phyloP scores from a whole-genome alignment of 768 basidiomycete species.

The Chalciporus sphaerocephalus region DNA sequence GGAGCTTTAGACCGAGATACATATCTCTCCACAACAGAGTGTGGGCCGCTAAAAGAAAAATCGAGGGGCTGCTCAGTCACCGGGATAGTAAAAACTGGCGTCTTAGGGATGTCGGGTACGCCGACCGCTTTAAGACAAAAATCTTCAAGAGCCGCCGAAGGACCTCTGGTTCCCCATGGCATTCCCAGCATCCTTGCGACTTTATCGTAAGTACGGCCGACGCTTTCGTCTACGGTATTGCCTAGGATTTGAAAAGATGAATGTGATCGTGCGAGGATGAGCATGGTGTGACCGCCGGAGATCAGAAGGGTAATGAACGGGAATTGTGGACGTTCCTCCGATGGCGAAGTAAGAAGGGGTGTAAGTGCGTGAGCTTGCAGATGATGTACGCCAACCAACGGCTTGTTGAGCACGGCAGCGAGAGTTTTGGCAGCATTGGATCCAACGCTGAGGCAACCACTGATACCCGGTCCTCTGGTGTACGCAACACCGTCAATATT shows the following conservation, averaged over 20 bases:
- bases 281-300: slow-evolving; percentile 92
- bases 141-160: slow-evolving; percentile 77
- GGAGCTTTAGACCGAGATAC: slow-evolving; percentile 39
- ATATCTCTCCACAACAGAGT: slow-evolving; percentile 62
- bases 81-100: slow-evolving; percentile 44
- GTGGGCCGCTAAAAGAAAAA: slow-evolving; percentile 80
- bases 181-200: slow-evolving; percentile 67
- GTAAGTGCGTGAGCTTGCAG: slow-evolving; percentile 95
- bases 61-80: slow-evolving; percentile 50
- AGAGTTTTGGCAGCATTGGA: slow-evolving; percentile 82
- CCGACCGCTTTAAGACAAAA: slow-evolving; percentile 44
- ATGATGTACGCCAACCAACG: slow-evolving; percentile 87
- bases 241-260: slow-evolving; percentile 65
- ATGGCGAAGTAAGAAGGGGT: slow-evolving; percentile 57
- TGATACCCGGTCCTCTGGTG: slow-evolving; percentile 86
- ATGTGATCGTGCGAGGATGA: slow-evolving; percentile 65
- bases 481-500: slow-evolving; percentile 87
- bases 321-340: slow-evolving; percentile 48
- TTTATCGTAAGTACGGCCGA: slow-evolving; percentile 83
- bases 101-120: slow-evolving; percentile 22
- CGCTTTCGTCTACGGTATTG: slow-evolving; percentile 67
- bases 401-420: slow-evolving; percentile 72
- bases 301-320: slow-evolving; percentile 88
- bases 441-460: slow-evolving; percentile 74
- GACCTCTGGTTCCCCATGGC: slow-evolving; percentile 57